phyloP scores from a whole-genome alignment of 192 early-diverging fungal genomes.

The Backusella parvicylindrica region DNA sequence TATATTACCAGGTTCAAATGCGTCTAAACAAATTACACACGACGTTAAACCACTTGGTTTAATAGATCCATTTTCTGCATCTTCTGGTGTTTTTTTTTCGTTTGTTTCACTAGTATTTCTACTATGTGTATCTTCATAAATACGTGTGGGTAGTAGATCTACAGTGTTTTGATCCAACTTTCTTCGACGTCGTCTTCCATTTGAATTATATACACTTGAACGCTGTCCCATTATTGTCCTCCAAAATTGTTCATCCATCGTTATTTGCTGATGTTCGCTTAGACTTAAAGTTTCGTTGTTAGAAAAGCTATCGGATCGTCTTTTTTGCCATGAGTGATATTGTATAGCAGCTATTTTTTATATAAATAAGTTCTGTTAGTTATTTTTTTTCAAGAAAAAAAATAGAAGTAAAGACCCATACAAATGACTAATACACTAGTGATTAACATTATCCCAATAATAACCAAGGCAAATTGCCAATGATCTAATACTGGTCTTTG shows the following conservation, averaged over 20 bases:
- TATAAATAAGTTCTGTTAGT: background rate
- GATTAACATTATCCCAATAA: conserved; percentile 3
- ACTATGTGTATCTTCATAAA: background rate
- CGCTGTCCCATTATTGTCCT: background rate
- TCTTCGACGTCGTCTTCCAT: background rate
- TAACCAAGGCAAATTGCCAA: conserved; percentile 20
- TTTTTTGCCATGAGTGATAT: background rate
- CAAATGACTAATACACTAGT: background rate
- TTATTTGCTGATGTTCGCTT: background rate
- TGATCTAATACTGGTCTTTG: background rate
- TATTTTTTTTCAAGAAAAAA: background rate
- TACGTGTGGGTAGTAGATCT: background rate
- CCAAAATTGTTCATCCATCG: background rate
- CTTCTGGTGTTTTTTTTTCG: background rate
- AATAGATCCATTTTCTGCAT: background rate
- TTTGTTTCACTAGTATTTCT: background rate
- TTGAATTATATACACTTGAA: background rate
- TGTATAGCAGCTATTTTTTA: background rate
- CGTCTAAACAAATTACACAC: background rate
- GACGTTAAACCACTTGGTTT: background rate
- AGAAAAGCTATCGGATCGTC: background rate
- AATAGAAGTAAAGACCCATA: background rate
- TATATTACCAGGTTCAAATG: background rate
- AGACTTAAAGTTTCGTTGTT: background rate
- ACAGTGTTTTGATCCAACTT: background rate